phyloP scores from a whole-genome alignment of 2,329 filamentous ascomycete species.

The Ophiocordyceps robertsii region DNA sequence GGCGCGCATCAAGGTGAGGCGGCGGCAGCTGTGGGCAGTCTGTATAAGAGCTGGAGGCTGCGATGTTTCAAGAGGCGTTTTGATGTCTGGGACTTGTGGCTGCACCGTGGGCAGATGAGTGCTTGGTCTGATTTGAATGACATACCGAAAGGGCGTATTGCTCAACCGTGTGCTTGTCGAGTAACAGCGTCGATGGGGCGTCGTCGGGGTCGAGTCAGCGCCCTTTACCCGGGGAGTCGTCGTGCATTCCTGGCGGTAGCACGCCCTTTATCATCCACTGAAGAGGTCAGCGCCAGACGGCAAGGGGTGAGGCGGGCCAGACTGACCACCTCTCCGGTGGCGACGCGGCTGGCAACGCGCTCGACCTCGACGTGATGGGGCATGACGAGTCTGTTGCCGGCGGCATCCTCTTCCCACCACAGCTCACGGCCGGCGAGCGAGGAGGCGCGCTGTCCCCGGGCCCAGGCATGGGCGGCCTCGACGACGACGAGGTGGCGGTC shows the following conservation, averaged over 20 bases:
- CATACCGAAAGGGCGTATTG: too few relatives aligned
- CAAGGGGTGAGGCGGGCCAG: neutral
- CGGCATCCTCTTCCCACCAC: constrained; percentile 69
- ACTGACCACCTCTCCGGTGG: constrained; percentile 70
- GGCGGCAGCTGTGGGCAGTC: too few relatives aligned
- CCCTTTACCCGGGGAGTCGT: too few relatives aligned
- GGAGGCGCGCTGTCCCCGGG: constrained; percentile 48
- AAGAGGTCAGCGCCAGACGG: neutral
- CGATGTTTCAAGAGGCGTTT: neutral
- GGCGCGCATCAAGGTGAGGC: too few relatives aligned
- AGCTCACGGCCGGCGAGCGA: constrained; percentile 51
- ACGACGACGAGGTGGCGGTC: constrained; percentile 62
- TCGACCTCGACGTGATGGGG: constrained; percentile 70
- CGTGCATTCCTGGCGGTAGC: constrained; percentile 8
- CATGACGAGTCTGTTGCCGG: constrained; percentile 53
- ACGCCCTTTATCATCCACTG: constrained; percentile 53
- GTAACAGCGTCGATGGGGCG: too few relatives aligned
- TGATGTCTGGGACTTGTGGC: neutral
- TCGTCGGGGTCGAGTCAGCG: too few relatives aligned
- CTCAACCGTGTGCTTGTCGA: too few relatives aligned
- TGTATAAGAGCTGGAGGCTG: neutral
- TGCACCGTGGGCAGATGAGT: too few relatives aligned
- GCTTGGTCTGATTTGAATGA: too few relatives aligned
- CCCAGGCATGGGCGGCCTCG: constrained; percentile 48
- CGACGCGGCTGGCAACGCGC: constrained; percentile 58